Percentiles rank a stretch among this genome's conserved stretches.
Conservation (phyloP, 768 basidiomycete species). For the Pleurotus sapidus region DNA sequence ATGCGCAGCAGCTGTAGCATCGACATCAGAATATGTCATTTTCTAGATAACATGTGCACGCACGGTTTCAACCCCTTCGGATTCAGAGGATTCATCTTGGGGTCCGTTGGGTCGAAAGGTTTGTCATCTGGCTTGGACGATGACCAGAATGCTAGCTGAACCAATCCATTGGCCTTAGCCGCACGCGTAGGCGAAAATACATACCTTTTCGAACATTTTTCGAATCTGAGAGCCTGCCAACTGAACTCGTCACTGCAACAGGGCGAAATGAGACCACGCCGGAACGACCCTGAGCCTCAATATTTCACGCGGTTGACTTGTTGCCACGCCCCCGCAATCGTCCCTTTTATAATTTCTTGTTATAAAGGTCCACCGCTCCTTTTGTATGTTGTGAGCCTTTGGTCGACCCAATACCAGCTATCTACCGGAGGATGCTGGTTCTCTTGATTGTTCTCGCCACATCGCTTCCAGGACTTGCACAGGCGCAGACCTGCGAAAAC, state of each 20-base stretch:
- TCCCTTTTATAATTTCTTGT: too few relatives aligned
- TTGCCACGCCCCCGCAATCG: too few relatives aligned
- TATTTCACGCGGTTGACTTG: not conserved
- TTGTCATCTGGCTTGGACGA: conserved; percentile 28
- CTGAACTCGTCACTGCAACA: too few relatives aligned
- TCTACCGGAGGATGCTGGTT: conserved; percentile 2
- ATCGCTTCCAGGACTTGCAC: conserved; percentile 18
- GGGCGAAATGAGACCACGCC: too few relatives aligned
- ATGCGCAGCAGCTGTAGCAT: conserved; percentile 83
- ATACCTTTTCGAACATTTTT: conserved; percentile 43
- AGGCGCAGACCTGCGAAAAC: conserved; percentile 61
- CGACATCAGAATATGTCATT: not conserved
- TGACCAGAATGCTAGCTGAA: conserved; percentile 57
- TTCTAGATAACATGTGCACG: conserved; percentile 23
- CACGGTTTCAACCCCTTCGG: conserved; percentile 96
- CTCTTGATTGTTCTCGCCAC: not conserved
- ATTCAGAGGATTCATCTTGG: conserved; percentile 85
- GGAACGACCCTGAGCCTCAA: not conserved
- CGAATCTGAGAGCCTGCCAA: not conserved
- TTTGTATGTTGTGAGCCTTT: not conserved
- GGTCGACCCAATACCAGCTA: too few relatives aligned
- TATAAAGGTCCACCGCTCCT: not conserved
- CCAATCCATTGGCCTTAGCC: not conserved
- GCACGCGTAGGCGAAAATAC: not conserved
- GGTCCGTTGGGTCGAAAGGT: conserved; percentile 70